A percentile compares a stretch with the other conserved stretches of the same genome.
phyloP scores from a whole-genome alignment of 169 alveolate species.

The Plasmodium knowlesi region DNA sequence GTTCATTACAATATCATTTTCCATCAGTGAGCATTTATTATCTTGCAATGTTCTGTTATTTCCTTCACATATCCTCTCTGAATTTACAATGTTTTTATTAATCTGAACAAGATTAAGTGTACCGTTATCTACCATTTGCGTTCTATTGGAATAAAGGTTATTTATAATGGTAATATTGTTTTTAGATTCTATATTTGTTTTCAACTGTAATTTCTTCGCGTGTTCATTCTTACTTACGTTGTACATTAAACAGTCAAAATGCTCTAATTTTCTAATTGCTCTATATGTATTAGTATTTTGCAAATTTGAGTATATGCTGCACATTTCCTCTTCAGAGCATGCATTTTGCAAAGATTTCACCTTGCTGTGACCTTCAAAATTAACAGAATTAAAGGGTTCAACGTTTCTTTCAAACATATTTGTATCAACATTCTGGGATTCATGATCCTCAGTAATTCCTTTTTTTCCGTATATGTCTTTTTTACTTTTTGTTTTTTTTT shows the following conservation, averaged over 20 bases:
- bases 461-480: background rate
- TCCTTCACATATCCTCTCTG: background rate
- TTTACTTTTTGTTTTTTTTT: background rate
- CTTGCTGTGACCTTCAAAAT: slow-evolving; percentile 16
- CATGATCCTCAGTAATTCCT: background rate
- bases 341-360: background rate
- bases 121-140: slow-evolving; percentile 1
- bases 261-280: background rate
- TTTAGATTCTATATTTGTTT: background rate
- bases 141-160: slow-evolving; percentile 27
- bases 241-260: slow-evolving; percentile 14
- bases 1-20: slow-evolving; percentile 18
- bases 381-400: slow-evolving; percentile 5
- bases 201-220: background rate
- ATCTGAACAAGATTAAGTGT: slow-evolving; percentile 12
- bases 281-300: slow-evolving; percentile 8
- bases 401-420: background rate
- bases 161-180: slow-evolving; percentile 2
- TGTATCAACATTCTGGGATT: background rate
- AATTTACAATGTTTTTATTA: slow-evolving; percentile 12
- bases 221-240: slow-evolving; percentile 13
- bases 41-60: slow-evolving; percentile 3
- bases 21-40: background rate
- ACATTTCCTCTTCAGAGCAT: slow-evolving; percentile 27
- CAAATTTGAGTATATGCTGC: background rate